A percentile compares a stretch with the other conserved stretches of the same genome.
Evolutionary conservation across 2,329 filamentous ascomycete species (phyloP).

Genomic region (Hypoxylon sp.): DNA sequence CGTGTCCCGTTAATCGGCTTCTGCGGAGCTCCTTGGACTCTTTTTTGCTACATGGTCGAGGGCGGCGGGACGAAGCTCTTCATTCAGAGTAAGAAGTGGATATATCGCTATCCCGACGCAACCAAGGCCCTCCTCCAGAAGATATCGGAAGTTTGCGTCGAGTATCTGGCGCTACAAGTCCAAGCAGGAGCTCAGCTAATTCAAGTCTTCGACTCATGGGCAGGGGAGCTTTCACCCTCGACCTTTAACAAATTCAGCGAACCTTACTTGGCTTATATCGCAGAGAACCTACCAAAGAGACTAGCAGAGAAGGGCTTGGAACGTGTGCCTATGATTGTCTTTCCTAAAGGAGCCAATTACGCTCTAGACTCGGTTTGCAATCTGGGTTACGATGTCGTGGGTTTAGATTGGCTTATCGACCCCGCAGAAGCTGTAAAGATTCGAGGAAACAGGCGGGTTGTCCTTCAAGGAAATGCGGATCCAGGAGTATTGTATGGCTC

Average conservation of each 20-base stretch:
- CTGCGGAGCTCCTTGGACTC: constrained; percentile 95
- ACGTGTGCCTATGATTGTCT: constrained; percentile 94
- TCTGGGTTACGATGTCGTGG: constrained; percentile 92
- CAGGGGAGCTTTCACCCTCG: constrained; percentile 88
- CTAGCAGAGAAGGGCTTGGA: constrained; percentile 82
- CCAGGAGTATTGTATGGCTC: constrained; percentile 93
- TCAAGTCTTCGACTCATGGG: constrained; percentile 99
- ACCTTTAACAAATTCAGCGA: constrained; percentile 88
- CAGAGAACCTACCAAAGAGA: constrained; percentile 81
- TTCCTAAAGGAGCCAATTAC: constrained; percentile 98
- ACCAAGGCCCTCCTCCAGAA: constrained; percentile 87
- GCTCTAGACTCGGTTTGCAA: constrained; percentile 89
- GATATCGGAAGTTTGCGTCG: constrained; percentile 94
- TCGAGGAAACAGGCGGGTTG: constrained; percentile 79
- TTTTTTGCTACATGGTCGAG: constrained; percentile 99
- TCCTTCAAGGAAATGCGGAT: constrained; percentile 95
- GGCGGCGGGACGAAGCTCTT: constrained; percentile 97
- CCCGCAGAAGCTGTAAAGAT: constrained; percentile 86
- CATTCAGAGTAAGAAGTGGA: constrained; percentile 94
- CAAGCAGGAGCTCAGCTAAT: constrained; percentile 92
- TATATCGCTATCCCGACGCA: constrained; percentile 88
- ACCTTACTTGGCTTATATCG: constrained; percentile 88
- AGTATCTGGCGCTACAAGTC: constrained; percentile 93
- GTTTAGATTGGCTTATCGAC: constrained; percentile 95
- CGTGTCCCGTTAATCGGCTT: constrained; percentile 95